phyloP scores from a whole-genome alignment of 2,329 filamentous ascomycete species.

The Alternaria angustiovoidea region DNA sequence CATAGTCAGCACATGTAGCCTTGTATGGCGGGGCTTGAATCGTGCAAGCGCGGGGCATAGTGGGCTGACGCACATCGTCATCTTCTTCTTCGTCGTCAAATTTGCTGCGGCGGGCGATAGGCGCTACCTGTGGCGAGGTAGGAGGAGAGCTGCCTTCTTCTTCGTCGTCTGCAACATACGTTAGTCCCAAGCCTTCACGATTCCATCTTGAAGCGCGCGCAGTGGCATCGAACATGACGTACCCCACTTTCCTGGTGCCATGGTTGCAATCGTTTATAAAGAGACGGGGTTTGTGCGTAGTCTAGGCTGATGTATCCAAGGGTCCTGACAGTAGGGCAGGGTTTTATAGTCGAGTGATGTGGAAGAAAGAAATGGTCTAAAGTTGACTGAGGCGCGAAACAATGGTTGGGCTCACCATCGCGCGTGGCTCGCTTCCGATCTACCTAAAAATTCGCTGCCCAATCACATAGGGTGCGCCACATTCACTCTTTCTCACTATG shows the following conservation, averaged over 20 bases:
- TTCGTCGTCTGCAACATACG: slow-evolving; percentile 55
- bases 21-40: slow-evolving; percentile 26
- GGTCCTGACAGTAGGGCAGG: slow-evolving; percentile 5
- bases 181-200: slow-evolving; percentile 25
- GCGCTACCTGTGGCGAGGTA: slow-evolving; percentile 56
- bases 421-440: slow-evolving; percentile 28
- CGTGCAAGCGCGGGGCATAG: slow-evolving; percentile 24
- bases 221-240: slow-evolving; percentile 47
- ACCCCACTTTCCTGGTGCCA: slow-evolving; percentile 54
- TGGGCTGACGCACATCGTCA: slow-evolving; percentile 70
- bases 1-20: slow-evolving; percentile 29
- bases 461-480: slow-evolving; percentile 30
- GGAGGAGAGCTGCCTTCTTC: slow-evolving; percentile 65
- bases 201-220: slow-evolving; percentile 21
- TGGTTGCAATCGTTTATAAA: slow-evolving; percentile 33
- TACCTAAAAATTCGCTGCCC: slow-evolving; percentile 41
- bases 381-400: slow-evolving; percentile 34
- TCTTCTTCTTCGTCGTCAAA: slow-evolving; percentile 93
- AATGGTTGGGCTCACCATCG: slow-evolving; percentile 38
- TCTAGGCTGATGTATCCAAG: not conserved
- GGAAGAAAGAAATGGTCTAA: slow-evolving; percentile 24
- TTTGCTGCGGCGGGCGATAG: slow-evolving; percentile 66
- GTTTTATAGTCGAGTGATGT: slow-evolving; percentile 19
- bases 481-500: not conserved
- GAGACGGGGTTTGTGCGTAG: slow-evolving; percentile 3